Evolutionary conservation across 345 rosid species (phyloP), one percentile per base, ranked within the genome.

Genomic region (Schrenkiella parvula): DNA sequence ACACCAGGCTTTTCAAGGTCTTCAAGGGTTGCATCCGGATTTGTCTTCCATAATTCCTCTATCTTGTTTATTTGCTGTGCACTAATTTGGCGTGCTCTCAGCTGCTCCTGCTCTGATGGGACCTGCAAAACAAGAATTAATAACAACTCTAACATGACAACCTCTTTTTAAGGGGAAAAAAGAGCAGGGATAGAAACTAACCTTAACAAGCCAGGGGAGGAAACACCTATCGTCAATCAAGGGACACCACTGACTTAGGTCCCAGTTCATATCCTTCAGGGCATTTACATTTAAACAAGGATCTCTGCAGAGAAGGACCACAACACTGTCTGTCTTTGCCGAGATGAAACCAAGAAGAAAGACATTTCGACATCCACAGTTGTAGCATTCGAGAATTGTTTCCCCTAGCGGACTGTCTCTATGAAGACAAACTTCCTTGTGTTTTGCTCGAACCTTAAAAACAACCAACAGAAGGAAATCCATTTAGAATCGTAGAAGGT

Each of bases 1-100:
- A 95, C 95, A 70, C 99, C 99, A 79, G 99, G 99, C 71, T 92
- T 95, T 80, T 92, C 99, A 68, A 95, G 99, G 84, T 95, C 99
- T 84, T 92, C 99, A 43, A 92, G 95, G 58, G 95, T 82, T 52
- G 99, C 98, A 82, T 92, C 99, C 53, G 99, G 97, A 77, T 90
- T 95, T 15, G 96, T 77, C 85, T 95, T 95, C 99, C 99, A 95
- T 52, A 95, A 89, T 74, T 95, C 99, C 82, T 95, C 99, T 43
- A 95, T 87, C 86, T 92, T 92, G 80, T 95, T 95, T 73, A 95
- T 95, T 84, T 95, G 99, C 77, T 95, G 98, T 28, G 99, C 97
- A 79, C 92, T 92, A 67, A 95, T 95, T 78, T 95, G 99, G 8
- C 99, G 97, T 35, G 97, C 98, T 84, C 99, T 85, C 85, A 95